These are phyloP conservation scores for Omphalea diandra DNA, from an alignment of 441 rosid genomes.

Conservation along the genomic window DNA sequence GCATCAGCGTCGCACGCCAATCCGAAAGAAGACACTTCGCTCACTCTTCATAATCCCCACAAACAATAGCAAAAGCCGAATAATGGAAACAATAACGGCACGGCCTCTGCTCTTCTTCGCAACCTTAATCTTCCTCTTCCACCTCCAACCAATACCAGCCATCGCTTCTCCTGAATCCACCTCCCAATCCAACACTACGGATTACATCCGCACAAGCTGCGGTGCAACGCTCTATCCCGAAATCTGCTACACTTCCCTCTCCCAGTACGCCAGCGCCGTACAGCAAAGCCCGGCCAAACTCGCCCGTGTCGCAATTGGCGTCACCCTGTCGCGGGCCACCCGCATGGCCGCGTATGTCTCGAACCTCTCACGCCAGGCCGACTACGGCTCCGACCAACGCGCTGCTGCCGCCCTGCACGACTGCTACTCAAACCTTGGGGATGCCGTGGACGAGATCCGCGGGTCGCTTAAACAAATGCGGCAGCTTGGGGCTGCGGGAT, in stretches of 20 bases:
- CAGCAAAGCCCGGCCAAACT: conserved; percentile 55
- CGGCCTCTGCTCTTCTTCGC: conserved; percentile 30
- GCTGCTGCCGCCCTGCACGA: too few relatives aligned
- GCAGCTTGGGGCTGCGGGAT: conserved; percentile 38
- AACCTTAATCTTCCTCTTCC: conserved; percentile 22
- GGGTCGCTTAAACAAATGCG: conserved; percentile 81
- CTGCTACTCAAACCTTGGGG: too few relatives aligned
- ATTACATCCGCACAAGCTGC: conserved; percentile 76
- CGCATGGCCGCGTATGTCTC: too few relatives aligned
- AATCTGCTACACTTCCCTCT: conserved; percentile 62
- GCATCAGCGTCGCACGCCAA: not conserved
- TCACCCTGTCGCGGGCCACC: conserved; percentile 50
- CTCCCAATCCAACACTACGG: conserved; percentile 32
- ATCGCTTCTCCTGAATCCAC: conserved; percentile 23
- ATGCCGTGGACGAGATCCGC: conserved; percentile 27
- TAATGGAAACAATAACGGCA: conserved; percentile 23
- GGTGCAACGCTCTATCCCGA: conserved; percentile 73
- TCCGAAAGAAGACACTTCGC: conserved; percentile 22
- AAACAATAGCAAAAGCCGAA: not conserved
- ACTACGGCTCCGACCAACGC: too few relatives aligned
- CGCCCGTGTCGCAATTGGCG: conserved; percentile 59
- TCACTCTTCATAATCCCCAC: not conserved
- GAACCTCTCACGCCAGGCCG: too few relatives aligned
- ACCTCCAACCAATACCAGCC: conserved; percentile 28
- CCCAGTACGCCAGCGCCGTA: conserved; percentile 54